Evolutionary conservation across 805 yeast species (phyloP).

Genomic region (Kluyveromyces wickerhamii): DNA sequence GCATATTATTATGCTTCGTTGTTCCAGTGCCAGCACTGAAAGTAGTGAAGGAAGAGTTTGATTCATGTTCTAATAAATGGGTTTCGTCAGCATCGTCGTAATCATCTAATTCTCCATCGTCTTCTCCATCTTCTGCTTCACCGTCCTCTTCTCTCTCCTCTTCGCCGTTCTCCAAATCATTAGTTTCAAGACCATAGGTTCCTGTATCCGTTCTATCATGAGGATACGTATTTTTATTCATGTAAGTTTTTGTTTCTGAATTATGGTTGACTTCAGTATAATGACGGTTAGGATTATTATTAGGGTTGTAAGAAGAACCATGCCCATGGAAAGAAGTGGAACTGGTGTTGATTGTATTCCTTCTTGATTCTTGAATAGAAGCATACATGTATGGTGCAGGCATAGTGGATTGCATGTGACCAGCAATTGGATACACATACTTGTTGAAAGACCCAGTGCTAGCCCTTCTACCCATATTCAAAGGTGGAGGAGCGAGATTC

Average conservation of each 20-base stretch:
- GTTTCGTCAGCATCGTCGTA: constrained; percentile 2
- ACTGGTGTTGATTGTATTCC: constrained; percentile 1
- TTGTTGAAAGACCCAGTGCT: constrained; percentile 22
- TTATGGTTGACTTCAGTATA: too few species aligned
- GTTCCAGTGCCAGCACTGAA: constrained; percentile 5
- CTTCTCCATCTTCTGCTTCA: constrained; percentile 4
- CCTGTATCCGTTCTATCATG: too few species aligned
- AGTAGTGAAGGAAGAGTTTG: constrained; percentile 5
- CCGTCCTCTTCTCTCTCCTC: not conserved
- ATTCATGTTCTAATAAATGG: not conserved
- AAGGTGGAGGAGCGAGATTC: constrained; percentile 75
- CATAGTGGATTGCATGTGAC: not conserved
- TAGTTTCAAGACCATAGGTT: too few species aligned
- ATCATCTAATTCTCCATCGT: not conserved
- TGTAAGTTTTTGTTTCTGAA: too few species aligned
- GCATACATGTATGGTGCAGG: constrained; percentile 1
- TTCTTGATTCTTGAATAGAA: constrained; percentile 3
- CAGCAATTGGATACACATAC: constrained; percentile 2
- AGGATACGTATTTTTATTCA: too few species aligned
- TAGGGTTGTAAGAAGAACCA: too few species aligned
- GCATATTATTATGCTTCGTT: constrained; percentile 1
- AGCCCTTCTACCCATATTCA: constrained; percentile 46
- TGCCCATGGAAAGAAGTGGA: not conserved
- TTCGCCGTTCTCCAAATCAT: not conserved
- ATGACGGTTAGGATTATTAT: too few species aligned